A percentile compares a stretch with the other conserved stretches of the same genome.
Conservation (phyloP, 2,329 filamentous ascomycete genomes). For the Alternaria brassicae region DNA sequence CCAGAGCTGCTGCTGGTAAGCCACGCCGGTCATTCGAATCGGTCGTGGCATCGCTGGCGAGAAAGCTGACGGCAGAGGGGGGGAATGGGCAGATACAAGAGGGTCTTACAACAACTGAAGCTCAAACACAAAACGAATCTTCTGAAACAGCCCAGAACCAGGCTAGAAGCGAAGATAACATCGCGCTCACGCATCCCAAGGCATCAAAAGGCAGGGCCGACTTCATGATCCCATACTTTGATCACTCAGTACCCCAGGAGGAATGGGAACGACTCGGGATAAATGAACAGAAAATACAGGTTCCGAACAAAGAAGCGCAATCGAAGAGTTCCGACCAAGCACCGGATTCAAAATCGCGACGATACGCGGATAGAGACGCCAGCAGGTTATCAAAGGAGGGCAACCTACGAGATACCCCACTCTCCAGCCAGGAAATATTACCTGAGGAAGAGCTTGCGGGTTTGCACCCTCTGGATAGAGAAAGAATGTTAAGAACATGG, state of each 20-base stretch:
- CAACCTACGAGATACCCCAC: not conserved
- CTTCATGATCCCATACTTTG: not conserved
- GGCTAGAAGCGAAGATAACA: not conserved
- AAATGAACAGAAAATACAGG: not conserved
- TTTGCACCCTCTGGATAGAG: not conserved
- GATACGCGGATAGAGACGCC: not conserved
- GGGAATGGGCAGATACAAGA: not conserved
- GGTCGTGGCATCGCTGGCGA: not conserved
- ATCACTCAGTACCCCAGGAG: no score
- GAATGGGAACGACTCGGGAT: not conserved
- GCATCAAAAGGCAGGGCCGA: not conserved
- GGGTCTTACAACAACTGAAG: not conserved
- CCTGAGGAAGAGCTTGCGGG: not conserved
- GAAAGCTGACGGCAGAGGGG: no score
- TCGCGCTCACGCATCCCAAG: not conserved
- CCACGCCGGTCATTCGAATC: not conserved
- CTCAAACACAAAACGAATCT: not conserved
- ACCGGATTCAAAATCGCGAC: not conserved
- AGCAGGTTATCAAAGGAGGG: not conserved
- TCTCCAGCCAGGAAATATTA: not conserved
- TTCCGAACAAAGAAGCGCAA: not conserved
- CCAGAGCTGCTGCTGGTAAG: not conserved
- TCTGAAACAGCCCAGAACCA: not conserved
- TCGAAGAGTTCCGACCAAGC: not conserved
- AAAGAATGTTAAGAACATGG: not conserved